Evolutionary conservation across 2,329 filamentous ascomycete species (phyloP).

Genomic region (Arthrinium puccinioides): DNA sequence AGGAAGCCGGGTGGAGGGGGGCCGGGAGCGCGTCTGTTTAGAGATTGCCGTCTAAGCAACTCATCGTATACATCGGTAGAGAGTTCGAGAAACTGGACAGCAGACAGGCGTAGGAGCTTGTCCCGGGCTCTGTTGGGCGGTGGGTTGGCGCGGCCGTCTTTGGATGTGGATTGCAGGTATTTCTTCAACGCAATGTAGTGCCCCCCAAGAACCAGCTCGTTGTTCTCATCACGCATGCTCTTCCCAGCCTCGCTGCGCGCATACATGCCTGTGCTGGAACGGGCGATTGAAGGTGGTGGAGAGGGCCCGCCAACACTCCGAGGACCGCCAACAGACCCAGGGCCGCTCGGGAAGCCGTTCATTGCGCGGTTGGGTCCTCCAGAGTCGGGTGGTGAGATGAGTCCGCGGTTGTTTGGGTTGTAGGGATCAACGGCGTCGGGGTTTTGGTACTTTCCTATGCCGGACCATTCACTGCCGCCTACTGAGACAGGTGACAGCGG

Average conservation of each 20-base stretch:
- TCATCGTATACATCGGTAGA: slow-evolving; percentile 98
- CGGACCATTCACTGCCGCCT: slow-evolving; percentile 78
- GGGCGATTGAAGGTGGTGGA: slow-evolving; percentile 79
- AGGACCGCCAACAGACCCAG: slow-evolving; percentile 38
- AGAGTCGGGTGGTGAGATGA: slow-evolving; percentile 64
- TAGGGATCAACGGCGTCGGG: slow-evolving; percentile 46
- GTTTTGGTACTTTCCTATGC: slow-evolving; percentile 58
- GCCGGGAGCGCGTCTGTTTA: slow-evolving; percentile 46
- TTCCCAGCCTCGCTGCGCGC: slow-evolving; percentile 58
- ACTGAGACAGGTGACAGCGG: slow-evolving; percentile 76
- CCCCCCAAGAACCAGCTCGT: slow-evolving; percentile 59
- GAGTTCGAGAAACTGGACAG: slow-evolving; percentile 92
- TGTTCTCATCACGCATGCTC: slow-evolving; percentile 51
- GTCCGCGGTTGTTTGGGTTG: slow-evolving; percentile 44
- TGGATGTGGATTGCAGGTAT: slow-evolving; percentile 63
- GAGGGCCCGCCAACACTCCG: slow-evolving; percentile 61
- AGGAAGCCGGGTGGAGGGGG: slow-evolving; percentile 63
- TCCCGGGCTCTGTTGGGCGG: slow-evolving; percentile 86
- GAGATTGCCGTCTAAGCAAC: slow-evolving; percentile 75
- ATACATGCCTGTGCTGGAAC: slow-evolving; percentile 75
- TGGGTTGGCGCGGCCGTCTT: slow-evolving; percentile 67
- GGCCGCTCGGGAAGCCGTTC: slow-evolving; percentile 43
- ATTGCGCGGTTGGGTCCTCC: slow-evolving; percentile 54
- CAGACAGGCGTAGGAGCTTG: slow-evolving; percentile 82
- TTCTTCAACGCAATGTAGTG: slow-evolving; percentile 76